Base-by-base conservation (phyloP, 148 eudicot genomes). In the Persicaria tinctoria region DNA sequence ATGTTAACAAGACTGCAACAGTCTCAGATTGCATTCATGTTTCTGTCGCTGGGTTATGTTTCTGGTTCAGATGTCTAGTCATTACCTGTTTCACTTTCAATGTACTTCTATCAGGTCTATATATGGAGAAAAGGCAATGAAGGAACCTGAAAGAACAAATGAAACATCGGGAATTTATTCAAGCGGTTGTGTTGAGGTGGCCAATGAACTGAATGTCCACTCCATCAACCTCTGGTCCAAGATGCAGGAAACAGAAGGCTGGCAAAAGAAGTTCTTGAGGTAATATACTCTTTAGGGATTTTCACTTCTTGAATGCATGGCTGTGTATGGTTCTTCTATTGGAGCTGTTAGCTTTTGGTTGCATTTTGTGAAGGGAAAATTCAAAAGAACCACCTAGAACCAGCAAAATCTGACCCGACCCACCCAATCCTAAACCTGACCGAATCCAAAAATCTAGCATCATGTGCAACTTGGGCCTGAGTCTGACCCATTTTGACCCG, bases 171-270 rank as follows among this genome's bases (percentile, higher is more conserved):
- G 88, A 79, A 64, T 60, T 10, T 94, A 94, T 75, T 93, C 96
- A 18, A 80, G 81, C 57, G 73, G 75, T 68, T 94, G 97, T 77
- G 77, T 88, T 72, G 85, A 84, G 63, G 75, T 94, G 76, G 97
- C 93, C 73, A 78, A 84, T 78, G 97, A 94, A 82, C 79, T 90
- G 41, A 86, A 86, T 76, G 11, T 94, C 46, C 86, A 89, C 70
- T 90, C 81, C 32, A 82, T 94, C 72, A 78, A 91, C 84, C 79
- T 94, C 51, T 94, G 98, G 98, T 86, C 97, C 77, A 94, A 88
- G 89, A 92, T 92, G 96, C 98, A 90, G 77, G 91, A 89, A 81
- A 88, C 89, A 11, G 84, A 88, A 23, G 88, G 88, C 79, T 93
- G 98, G 98, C 93, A 88, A 76, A 87, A 72, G 53, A 92, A 89